Evolutionary conservation across 2,329 filamentous ascomycete species (phyloP).

Genomic region (Aspergillus bombycis): DNA sequence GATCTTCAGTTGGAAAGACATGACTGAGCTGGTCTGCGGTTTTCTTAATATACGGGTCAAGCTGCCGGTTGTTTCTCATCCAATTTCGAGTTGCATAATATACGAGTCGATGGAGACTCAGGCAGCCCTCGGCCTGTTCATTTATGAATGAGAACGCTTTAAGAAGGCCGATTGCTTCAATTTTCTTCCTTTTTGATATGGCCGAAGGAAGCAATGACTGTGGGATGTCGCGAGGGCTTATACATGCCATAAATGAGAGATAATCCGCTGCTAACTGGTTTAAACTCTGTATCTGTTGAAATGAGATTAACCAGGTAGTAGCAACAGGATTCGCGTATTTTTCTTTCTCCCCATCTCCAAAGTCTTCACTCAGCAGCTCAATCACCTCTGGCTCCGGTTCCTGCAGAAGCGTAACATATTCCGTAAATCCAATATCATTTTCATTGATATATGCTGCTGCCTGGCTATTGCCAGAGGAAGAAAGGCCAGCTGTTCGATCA

Average conservation of each 20-base stretch:
- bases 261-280: no score
- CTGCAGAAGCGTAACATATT: conserved; percentile 13
- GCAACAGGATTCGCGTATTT: conserved; percentile 11
- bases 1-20: conserved; percentile 13
- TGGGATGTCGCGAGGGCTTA: conserved; percentile 26
- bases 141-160: conserved; percentile 25
- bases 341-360: conserved; percentile 14
- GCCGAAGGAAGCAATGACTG: conserved; percentile 34
- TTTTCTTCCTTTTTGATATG: conserved; percentile 21
- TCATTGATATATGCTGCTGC: conserved; percentile 19
- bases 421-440: conserved; percentile 1
- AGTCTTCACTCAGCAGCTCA: conserved; percentile 17
- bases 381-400: conserved; percentile 10
- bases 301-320: conserved; percentile 9
- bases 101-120: conserved; percentile 34
- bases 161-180: conserved; percentile 33
- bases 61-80: conserved; percentile 11
- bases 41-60: conserved; percentile 19
- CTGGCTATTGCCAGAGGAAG: conserved; percentile 28
- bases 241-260: no score
- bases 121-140: neutral
- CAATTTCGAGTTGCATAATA: conserved; percentile 19
- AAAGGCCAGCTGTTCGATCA: conserved; percentile 25
- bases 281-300: no score
- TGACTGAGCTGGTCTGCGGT: conserved; percentile 7